These are phyloP conservation scores for Diospyros kaki DNA, from an alignment of 148 eudicot genomes.

Conservation along the genomic window DNA sequence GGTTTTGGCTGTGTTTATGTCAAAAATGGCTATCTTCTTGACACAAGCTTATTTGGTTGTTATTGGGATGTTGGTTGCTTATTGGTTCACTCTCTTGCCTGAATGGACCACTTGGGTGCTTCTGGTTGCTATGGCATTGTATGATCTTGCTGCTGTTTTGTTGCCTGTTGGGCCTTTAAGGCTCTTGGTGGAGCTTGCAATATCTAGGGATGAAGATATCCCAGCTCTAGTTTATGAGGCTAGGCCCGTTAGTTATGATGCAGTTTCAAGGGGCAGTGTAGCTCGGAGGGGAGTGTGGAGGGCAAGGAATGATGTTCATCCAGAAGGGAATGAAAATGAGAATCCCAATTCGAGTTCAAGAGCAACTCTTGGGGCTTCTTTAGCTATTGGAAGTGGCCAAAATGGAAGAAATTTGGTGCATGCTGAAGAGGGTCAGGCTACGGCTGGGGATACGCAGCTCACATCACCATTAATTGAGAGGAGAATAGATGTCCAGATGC, in stretches of 20 bases:
- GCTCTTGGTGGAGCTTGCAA: slow-evolving; percentile 89
- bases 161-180: slow-evolving; percentile 88
- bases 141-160: slow-evolving; percentile 95
- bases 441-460: slow-evolving; percentile 33
- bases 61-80: slow-evolving; percentile 84
- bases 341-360: slow-evolving; percentile 15
- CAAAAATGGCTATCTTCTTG: slow-evolving; percentile 63
- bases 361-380: slow-evolving; percentile 11
- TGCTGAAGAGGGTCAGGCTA: slow-evolving; percentile 45
- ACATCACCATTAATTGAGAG: slow-evolving; percentile 63
- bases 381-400: slow-evolving; percentile 23
- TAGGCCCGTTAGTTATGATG: slow-evolving; percentile 56
- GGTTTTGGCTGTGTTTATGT: slow-evolving; percentile 75
- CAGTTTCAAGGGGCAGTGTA: slow-evolving; percentile 17
- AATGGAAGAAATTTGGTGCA: slow-evolving; percentile 30
- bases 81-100: slow-evolving; percentile 93
- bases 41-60: slow-evolving; percentile 81
- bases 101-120: slow-evolving; percentile 99
- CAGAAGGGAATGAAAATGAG: slow-evolving; percentile 20
- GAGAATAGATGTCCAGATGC: slow-evolving; percentile 31
- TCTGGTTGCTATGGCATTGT: slow-evolving; percentile 80
- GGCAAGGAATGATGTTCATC: slow-evolving; percentile 21
- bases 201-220: slow-evolving; percentile 87
- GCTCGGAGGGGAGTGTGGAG: slow-evolving; percentile 68
- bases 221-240: slow-evolving; percentile 97